Evolutionary conservation across 1,284 basidiomycete species (phyloP).

Genomic region (Heterobasidion irregulare): DNA sequence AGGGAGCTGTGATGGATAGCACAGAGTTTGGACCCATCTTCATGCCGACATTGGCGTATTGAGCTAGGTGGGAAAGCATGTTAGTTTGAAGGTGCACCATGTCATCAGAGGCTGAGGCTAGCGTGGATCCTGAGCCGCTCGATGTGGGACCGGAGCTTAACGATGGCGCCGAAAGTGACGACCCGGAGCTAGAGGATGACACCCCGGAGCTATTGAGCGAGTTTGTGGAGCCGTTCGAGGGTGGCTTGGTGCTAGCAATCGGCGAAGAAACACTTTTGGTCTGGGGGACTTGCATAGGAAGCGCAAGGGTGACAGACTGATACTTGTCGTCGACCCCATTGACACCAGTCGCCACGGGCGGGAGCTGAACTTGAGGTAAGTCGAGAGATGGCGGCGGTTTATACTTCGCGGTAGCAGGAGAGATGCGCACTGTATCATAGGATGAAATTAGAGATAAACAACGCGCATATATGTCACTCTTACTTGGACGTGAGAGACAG

Average conservation of each 20-base stretch:
- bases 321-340: conserved; percentile 8
- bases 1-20: conserved; percentile 31
- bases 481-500: conserved; percentile 79
- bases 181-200: conserved; percentile 42
- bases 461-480: conserved; percentile 15
- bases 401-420: conserved; percentile 82
- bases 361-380: conserved; percentile 39
- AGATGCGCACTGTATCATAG: conserved; percentile 65
- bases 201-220: conserved; percentile 32
- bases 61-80: conserved; percentile 19
- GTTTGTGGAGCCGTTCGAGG: conserved; percentile 19
- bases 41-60: conserved; percentile 29
- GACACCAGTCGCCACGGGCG: conserved; percentile 20
- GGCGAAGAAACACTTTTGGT: conserved; percentile 59
- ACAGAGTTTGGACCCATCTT: conserved; percentile 14
- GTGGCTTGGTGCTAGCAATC: conserved; percentile 38
- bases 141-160: conserved; percentile 46
- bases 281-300: conserved; percentile 37
- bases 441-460: conserved; percentile 13
- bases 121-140: conserved; percentile 33
- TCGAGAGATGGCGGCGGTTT: conserved; percentile 51
- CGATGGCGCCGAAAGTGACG: conserved; percentile 49
- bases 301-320: conserved; percentile 31
- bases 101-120: conserved; percentile 42
- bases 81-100: conserved; percentile 21